Evolutionary conservation across 2,329 filamentous ascomycete genomes (phyloP).

Genomic region (Talaromyces sp.): DNA sequence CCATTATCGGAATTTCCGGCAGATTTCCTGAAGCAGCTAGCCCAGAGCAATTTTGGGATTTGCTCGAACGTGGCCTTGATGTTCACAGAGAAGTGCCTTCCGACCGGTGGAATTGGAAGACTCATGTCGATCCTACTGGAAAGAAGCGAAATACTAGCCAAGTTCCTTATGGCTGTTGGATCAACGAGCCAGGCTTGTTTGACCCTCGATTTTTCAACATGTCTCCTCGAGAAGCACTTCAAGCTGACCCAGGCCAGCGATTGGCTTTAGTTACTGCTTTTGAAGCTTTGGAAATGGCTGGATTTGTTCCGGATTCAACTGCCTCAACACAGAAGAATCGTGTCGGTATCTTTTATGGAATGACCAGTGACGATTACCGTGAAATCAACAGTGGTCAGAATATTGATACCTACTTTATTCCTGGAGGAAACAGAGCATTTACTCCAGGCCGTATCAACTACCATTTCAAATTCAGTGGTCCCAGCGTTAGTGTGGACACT

Average conservation of each 20-base stretch:
- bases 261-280: slow-evolving; percentile 69
- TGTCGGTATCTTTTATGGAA: slow-evolving; percentile 68
- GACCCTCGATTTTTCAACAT: slow-evolving; percentile 37
- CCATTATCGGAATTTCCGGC: slow-evolving; percentile 75
- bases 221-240: slow-evolving; percentile 68
- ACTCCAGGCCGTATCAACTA: slow-evolving; percentile 65
- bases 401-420: slow-evolving; percentile 63
- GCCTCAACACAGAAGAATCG: slow-evolving; percentile 58
- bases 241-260: slow-evolving; percentile 75
- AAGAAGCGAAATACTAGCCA: slow-evolving; percentile 26
- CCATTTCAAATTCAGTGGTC: slow-evolving; percentile 69
- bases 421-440: slow-evolving; percentile 57
- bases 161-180: slow-evolving; percentile 30
- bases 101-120: slow-evolving; percentile 29
- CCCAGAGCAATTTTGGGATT: slow-evolving; percentile 31
- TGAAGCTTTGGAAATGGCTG: slow-evolving; percentile 73
- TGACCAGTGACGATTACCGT: slow-evolving; percentile 63
- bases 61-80: slow-evolving; percentile 29
- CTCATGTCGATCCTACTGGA: slow-evolving; percentile 29
- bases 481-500: slow-evolving; percentile 66
- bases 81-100: slow-evolving; percentile 26
- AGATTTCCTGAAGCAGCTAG: slow-evolving; percentile 61
- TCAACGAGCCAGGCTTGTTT: slow-evolving; percentile 32
- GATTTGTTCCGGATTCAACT: slow-evolving; percentile 66
- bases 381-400: slow-evolving; percentile 67